Evolutionary conservation across 2,329 filamentous ascomycete genomes (phyloP).

Genomic region (Colletotrichum neosansevieriae): DNA sequence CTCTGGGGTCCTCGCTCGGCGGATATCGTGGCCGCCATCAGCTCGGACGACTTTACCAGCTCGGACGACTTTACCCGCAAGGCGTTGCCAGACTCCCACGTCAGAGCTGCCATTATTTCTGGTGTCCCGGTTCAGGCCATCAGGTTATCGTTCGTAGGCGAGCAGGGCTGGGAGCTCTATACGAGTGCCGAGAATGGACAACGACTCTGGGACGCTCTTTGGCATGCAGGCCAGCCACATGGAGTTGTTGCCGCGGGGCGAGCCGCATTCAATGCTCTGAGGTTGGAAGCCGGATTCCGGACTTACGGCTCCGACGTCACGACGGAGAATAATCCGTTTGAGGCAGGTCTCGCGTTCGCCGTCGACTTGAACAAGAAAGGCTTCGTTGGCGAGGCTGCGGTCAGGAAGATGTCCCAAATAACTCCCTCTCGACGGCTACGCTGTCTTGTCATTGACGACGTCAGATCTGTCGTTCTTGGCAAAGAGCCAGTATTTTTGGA

Average conservation of each 20-base stretch:
- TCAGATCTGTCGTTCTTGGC: slow-evolving; percentile 67
- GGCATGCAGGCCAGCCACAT: slow-evolving; percentile 63
- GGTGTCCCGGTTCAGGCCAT: slow-evolving; percentile 69
- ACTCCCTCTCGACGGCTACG: slow-evolving; percentile 53
- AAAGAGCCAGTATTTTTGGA: slow-evolving; percentile 71
- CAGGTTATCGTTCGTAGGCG: slow-evolving; percentile 71
- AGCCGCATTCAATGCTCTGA: slow-evolving; percentile 67
- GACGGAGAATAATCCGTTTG: slow-evolving; percentile 70
- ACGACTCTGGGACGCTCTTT: slow-evolving; percentile 70
- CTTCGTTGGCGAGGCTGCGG: slow-evolving; percentile 64
- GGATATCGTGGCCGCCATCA: slow-evolving; percentile 62
- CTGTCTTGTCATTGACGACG: slow-evolving; percentile 68
- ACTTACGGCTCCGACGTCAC: slow-evolving; percentile 70
- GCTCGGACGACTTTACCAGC: slow-evolving; percentile 59
- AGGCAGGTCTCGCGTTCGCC: slow-evolving; percentile 66
- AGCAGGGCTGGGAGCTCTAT: slow-evolving; percentile 73
- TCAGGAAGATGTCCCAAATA: slow-evolving; percentile 54
- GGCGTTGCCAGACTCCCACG: slow-evolving; percentile 62
- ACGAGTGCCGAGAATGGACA: slow-evolving; percentile 69
- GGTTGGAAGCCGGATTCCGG: slow-evolving; percentile 71
- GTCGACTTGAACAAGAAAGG: slow-evolving; percentile 60
- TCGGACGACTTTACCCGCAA: slow-evolving; percentile 59
- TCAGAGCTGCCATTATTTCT: slow-evolving; percentile 61
- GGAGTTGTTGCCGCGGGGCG: slow-evolving; percentile 71
- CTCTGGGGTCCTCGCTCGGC: slow-evolving; percentile 71